Conservation (phyloP, 1,284 basidiomycete species). For the Vanrija humicola region DNA sequence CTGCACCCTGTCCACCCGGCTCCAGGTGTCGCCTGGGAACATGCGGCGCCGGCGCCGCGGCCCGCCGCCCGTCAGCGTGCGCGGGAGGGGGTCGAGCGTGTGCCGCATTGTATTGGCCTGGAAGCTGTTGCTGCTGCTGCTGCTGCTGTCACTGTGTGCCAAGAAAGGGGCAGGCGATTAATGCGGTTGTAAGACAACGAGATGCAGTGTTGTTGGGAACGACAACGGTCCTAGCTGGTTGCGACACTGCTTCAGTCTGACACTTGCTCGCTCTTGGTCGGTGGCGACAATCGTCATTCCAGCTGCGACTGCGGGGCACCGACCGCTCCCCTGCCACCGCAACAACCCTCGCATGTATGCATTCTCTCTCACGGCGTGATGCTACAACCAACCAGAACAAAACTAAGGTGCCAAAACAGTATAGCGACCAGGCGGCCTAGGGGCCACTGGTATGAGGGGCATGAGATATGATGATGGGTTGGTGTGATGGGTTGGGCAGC, state of each 20-base stretch:
- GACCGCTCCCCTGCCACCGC: no score
- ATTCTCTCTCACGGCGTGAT: slow-evolving; percentile 1
- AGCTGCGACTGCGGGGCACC: background rate
- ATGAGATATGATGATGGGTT: no score
- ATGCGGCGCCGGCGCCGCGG: background rate
- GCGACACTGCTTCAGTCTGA: background rate
- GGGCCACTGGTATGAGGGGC: no score
- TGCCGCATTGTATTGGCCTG: background rate
- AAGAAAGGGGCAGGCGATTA: no score
- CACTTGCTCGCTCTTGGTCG: background rate
- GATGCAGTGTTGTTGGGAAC: no score
- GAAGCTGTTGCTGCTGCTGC: background rate
- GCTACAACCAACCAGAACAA: slow-evolving; percentile 1
- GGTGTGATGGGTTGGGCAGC: background rate
- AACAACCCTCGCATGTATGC: slow-evolving; percentile 4
- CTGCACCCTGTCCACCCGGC: slow-evolving; percentile 36
- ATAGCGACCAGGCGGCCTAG: no score
- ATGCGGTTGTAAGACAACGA: no score
- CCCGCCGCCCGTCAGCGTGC: background rate
- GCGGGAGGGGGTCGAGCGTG: slow-evolving; percentile 1
- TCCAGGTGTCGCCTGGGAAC: slow-evolving; percentile 25
- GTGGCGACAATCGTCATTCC: background rate
- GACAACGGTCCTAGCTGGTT: no score
- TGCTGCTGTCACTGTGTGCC: background rate
- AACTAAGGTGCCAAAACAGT: no score